A percentile compares a stretch with the other conserved stretches of the same genome.
phyloP scores from a whole-genome alignment of 1,284 basidiomycete species.

The Microbotryomycetes sp. region DNA sequence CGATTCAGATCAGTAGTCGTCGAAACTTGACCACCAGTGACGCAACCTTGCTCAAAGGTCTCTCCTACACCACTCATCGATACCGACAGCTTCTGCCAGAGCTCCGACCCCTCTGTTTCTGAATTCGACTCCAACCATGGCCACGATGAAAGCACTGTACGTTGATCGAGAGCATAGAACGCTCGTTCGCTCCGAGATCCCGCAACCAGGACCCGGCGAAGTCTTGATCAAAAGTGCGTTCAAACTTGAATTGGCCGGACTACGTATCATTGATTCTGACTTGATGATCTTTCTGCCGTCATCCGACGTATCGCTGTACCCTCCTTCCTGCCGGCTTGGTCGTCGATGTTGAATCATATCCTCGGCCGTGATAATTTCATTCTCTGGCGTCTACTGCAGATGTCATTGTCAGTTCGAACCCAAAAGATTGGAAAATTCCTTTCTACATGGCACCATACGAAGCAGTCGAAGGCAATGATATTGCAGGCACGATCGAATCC shows the following conservation, averaged over 20 bases:
- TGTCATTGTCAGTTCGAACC: conserved; percentile 41
- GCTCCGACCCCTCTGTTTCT: too few relatives aligned
- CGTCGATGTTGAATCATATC: too few relatives aligned
- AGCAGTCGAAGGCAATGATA: conserved; percentile 40
- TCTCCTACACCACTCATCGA: neutral
- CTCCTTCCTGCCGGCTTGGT: neutral
- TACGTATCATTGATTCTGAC: neutral
- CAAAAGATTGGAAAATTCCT: conserved; percentile 42
- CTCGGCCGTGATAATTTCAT: too few relatives aligned
- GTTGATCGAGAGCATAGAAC: conserved; percentile 17
- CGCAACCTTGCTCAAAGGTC: too few relatives aligned
- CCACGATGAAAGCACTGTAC: conserved; percentile 28
- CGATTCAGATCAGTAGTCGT: too few relatives aligned
- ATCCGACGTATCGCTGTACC: neutral
- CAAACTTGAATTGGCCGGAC: neutral
- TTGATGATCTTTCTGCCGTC: neutral
- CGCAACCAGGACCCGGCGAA: conserved; percentile 31
- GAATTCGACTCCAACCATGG: neutral
- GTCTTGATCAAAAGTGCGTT: conserved; percentile 40
- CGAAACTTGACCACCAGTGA: too few relatives aligned
- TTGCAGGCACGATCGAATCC: conserved; percentile 37
- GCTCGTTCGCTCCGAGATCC: conserved; percentile 21
- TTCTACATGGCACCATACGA: conserved; percentile 4
- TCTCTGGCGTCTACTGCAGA: too few relatives aligned
- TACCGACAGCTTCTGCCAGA: too few relatives aligned